Percentiles rank a stretch among this genome's conserved stretches.
These are phyloP conservation scores for Setaria italica DNA, from an alignment of 202 grass and related monocot species.

Conservation along the genomic window DNA sequence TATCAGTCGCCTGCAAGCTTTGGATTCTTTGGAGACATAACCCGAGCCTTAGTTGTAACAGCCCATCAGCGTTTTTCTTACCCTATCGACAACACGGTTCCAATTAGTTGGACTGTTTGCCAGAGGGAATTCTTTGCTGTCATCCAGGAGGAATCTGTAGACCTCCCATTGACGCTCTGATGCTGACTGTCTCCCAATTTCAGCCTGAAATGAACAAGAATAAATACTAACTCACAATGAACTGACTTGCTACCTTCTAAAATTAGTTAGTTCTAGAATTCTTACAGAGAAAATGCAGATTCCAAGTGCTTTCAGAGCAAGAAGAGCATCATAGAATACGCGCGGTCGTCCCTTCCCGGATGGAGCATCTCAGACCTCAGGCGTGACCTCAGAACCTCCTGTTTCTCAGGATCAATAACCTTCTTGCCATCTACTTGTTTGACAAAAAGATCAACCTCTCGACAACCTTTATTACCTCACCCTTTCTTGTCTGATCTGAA, in stretches of 20 bases:
- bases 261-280: background rate
- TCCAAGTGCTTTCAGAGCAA: constrained; percentile 77
- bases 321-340: constrained; percentile 89
- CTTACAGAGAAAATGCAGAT: constrained; percentile 98
- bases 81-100: constrained; percentile 84
- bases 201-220: constrained; percentile 65
- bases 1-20: constrained; percentile 14
- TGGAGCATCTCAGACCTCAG: constrained; percentile 90
- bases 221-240: constrained; percentile 14
- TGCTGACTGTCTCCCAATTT: constrained; percentile 80
- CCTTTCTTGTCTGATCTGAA: constrained; percentile 77
- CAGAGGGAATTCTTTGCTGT: constrained; percentile 77
- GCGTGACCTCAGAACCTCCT: constrained; percentile 64
- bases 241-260: background rate
- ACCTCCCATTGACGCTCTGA: constrained; percentile 92
- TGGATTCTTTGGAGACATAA: constrained; percentile 36
- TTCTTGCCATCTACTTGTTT: constrained; percentile 92
- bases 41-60: constrained; percentile 54
- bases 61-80: constrained; percentile 88
- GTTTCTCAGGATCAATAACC: constrained; percentile 74
- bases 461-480: constrained; percentile 69
- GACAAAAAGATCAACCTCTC: constrained; percentile 88
- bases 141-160: constrained; percentile 90
- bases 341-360: constrained; percentile 87
- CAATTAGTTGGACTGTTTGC: constrained; percentile 58